Percentiles rank a stretch among this genome's conserved stretches.
These are phyloP conservation scores for Erysiphe neolycopersici DNA, from an alignment of 2,329 filamentous ascomycete species.

Conservation along the genomic window DNA sequence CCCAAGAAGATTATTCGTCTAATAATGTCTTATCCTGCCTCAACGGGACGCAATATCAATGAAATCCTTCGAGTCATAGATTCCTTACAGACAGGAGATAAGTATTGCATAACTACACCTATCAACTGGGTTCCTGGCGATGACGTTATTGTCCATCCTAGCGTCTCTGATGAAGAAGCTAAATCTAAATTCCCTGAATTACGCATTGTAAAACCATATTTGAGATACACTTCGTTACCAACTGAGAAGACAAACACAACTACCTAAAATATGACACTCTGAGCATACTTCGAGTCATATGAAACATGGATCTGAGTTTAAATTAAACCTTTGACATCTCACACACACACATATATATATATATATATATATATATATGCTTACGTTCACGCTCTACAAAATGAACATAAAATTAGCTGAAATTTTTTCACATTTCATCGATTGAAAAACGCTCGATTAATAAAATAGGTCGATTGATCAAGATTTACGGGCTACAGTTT, in stretches of 20 bases:
- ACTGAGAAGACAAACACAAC: slow-evolving; percentile 20
- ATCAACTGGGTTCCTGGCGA: slow-evolving; percentile 78
- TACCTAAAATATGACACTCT: slow-evolving; percentile 2
- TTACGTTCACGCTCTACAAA: too few relatives aligned
- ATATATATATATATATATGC: too few relatives aligned
- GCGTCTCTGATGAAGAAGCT: slow-evolving; percentile 60
- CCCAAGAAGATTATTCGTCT: slow-evolving; percentile 80
- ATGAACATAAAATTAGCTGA: too few relatives aligned
- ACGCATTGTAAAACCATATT: slow-evolving; percentile 41
- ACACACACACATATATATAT: too few relatives aligned
- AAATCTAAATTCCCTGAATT: slow-evolving; percentile 66
- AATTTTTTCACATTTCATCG: too few relatives aligned
- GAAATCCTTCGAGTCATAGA: slow-evolving; percentile 59
- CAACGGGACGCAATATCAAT: slow-evolving; percentile 54
- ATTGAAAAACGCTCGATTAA: too few relatives aligned
- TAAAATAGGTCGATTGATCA: too few relatives aligned
- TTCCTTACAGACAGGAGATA: slow-evolving; percentile 61
- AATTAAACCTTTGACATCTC: not conserved
- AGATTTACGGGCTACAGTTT: too few relatives aligned
- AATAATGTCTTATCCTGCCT: slow-evolving; percentile 79
- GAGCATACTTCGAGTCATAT: not conserved
- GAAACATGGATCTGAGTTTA: not conserved
- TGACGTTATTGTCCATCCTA: slow-evolving; percentile 76
- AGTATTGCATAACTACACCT: slow-evolving; percentile 65
- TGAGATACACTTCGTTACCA: slow-evolving; percentile 43